These are phyloP conservation scores for Clavispora fructus DNA, from an alignment of 805 yeast genomes.

Conservation along the genomic window DNA sequence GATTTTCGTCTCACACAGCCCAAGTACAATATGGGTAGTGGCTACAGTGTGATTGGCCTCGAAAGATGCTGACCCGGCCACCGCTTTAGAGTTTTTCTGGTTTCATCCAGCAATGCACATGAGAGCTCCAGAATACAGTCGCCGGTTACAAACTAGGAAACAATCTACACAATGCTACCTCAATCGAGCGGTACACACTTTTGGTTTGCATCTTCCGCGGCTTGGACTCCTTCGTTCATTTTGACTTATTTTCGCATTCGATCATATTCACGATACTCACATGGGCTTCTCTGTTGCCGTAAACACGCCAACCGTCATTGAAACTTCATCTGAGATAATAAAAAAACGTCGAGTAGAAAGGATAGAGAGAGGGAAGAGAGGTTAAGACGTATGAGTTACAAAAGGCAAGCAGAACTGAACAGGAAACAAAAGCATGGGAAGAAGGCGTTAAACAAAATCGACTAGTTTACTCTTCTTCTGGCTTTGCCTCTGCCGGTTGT, in stretches of 20 bases:
- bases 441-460: background rate
- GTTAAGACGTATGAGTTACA: slow-evolving; percentile 9
- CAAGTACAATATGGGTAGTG: too few relatives aligned
- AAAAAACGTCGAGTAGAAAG: background rate
- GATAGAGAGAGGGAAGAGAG: slow-evolving; percentile 1
- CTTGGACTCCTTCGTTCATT: slow-evolving; percentile 3
- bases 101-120: background rate
- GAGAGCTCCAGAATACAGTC: background rate
- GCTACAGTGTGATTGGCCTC: too few relatives aligned
- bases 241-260: slow-evolving; percentile 2
- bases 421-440: slow-evolving; percentile 8
- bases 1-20: too few relatives aligned
- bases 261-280: slow-evolving; percentile 3
- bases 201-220: background rate
- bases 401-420: slow-evolving; percentile 16
- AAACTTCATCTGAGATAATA: background rate
- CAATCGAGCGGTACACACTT: background rate
- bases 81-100: background rate
- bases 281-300: background rate
- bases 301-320: background rate
- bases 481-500: slow-evolving; percentile 18
- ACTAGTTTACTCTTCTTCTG: slow-evolving; percentile 22
- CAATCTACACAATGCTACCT: background rate
- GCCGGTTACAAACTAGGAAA: background rate
- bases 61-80: too few relatives aligned